Evolutionary conservation across 495 filamentous ascomycete species (phyloP).

Genomic region (Penicillium alfredii): DNA sequence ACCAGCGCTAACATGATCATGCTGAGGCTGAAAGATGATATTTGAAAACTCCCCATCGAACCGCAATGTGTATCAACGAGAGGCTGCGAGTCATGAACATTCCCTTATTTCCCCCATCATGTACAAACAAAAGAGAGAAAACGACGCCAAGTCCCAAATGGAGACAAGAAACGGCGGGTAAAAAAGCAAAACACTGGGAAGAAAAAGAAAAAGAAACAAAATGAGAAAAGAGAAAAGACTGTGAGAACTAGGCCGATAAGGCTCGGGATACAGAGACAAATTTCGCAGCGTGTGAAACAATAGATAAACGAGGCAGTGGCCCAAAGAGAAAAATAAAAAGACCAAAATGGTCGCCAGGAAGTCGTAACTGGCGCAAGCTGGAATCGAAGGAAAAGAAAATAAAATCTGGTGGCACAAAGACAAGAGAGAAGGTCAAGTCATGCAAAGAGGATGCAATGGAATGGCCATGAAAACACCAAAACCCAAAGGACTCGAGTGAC

Average conservation of each 20-base stretch:
- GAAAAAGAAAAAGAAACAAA: background rate
- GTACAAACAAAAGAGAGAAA: slow-evolving; percentile 20
- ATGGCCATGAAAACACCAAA: slow-evolving; percentile 13
- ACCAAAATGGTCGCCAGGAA: slow-evolving; percentile 29
- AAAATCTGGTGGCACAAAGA: slow-evolving; percentile 20
- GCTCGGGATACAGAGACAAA: slow-evolving; percentile 15
- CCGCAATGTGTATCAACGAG: slow-evolving; percentile 3
- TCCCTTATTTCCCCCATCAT: slow-evolving; percentile 25
- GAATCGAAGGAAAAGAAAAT: slow-evolving; percentile 15
- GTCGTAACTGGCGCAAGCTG: slow-evolving; percentile 37
- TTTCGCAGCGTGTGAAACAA: slow-evolving; percentile 1
- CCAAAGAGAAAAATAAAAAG: slow-evolving; percentile 21
- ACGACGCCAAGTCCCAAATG: slow-evolving; percentile 1
- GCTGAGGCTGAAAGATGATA: no score
- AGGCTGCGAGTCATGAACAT: slow-evolving; percentile 12
- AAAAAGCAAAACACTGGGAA: background rate
- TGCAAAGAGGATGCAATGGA: slow-evolving; percentile 25
- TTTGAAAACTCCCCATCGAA: slow-evolving; percentile 2
- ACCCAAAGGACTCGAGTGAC: slow-evolving; percentile 12
- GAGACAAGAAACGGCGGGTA: slow-evolving; percentile 1
- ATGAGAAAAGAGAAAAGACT: slow-evolving; percentile 15
- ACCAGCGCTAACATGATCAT: slow-evolving; percentile 11
- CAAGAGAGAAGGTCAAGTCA: slow-evolving; percentile 25
- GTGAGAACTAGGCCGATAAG: slow-evolving; percentile 19
- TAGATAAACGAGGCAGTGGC: slow-evolving; percentile 10